Percentiles rank a stretch among this genome's conserved stretches.
phyloP scores from a whole-genome alignment of 2,329 filamentous ascomycete species.

The Colletotrichum euphorbiae region DNA sequence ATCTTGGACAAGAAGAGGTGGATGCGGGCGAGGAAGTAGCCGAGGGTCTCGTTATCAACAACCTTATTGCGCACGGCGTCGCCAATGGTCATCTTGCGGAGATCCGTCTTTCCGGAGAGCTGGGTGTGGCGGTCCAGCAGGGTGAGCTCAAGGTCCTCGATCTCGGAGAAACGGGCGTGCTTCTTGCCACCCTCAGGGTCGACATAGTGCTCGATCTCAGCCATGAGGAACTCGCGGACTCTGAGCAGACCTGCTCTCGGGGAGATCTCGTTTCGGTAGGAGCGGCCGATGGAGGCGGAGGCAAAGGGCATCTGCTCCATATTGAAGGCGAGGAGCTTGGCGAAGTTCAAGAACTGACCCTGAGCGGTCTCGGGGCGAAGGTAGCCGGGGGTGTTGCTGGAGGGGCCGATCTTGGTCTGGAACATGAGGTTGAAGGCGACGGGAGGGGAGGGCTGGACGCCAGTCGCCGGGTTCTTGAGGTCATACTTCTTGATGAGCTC shows the following conservation, averaged over 20 bases:
- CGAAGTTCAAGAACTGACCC: slow-evolving; percentile 97
- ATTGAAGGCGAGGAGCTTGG: slow-evolving; percentile 96
- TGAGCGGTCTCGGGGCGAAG: slow-evolving; percentile 95
- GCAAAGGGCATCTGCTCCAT: slow-evolving; percentile 96
- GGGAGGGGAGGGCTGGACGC: slow-evolving; percentile 80
- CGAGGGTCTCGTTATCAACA: slow-evolving; percentile 97
- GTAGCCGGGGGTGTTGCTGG: slow-evolving; percentile 86
- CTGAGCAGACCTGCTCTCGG: slow-evolving; percentile 90
- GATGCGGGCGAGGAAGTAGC: slow-evolving; percentile 96
- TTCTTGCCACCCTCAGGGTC: slow-evolving; percentile 96
- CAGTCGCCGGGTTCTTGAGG: slow-evolving; percentile 87
- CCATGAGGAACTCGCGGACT: slow-evolving; percentile 98
- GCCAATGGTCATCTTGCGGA: slow-evolving; percentile 81
- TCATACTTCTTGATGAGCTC: slow-evolving; percentile 91
- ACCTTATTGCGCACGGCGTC: slow-evolving; percentile 84
- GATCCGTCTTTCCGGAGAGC: slow-evolving; percentile 83
- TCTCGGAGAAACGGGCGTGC: slow-evolving; percentile 86
- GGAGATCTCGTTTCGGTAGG: slow-evolving; percentile 98
- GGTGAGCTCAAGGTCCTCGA: slow-evolving; percentile 84
- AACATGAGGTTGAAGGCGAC: slow-evolving; percentile 99
- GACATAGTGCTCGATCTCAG: slow-evolving; percentile 98
- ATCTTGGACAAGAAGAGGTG: slow-evolving; percentile 90
- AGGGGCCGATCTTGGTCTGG: slow-evolving; percentile 93
- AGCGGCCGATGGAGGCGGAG: slow-evolving; percentile 96
- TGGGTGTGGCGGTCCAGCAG: slow-evolving; percentile 89